Conservation (phyloP, 1,139 yeast genomes). For the Scheffersomyces lignicola region DNA sequence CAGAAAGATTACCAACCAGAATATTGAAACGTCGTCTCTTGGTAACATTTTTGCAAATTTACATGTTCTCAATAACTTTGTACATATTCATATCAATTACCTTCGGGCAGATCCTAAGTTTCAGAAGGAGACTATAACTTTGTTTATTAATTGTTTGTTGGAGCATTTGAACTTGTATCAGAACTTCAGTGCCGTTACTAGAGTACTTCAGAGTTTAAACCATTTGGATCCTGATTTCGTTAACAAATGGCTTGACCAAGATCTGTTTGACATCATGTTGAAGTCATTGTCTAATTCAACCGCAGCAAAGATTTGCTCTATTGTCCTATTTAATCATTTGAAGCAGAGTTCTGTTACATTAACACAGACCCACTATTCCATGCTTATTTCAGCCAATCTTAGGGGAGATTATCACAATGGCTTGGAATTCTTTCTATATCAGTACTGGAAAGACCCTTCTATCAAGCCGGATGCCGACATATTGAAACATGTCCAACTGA, state of each 20-base stretch:
- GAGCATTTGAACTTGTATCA: conserved; percentile 38
- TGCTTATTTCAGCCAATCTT: conserved; percentile 27
- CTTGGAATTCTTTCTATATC: conserved; percentile 28
- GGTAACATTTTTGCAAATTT: conserved; percentile 39
- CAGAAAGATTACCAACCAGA: conserved; percentile 20
- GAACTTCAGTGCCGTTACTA: conserved; percentile 34
- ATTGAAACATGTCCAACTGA: conserved; percentile 1
- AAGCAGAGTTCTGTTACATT: conserved; percentile 12
- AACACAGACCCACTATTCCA: conserved; percentile 17
- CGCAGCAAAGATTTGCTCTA: conserved; percentile 28
- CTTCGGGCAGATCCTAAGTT: conserved; percentile 16
- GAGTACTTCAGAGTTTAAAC: conserved; percentile 22
- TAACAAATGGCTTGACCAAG: conserved; percentile 19
- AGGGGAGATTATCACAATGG: conserved; percentile 26
- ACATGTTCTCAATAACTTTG: conserved; percentile 22
- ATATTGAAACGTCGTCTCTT: conserved; percentile 20
- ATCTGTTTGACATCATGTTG: conserved; percentile 33
- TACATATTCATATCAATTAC: conserved; percentile 26
- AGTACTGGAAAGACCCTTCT: conserved; percentile 20
- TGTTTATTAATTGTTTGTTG: conserved; percentile 39
- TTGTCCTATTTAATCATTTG: conserved; percentile 23
- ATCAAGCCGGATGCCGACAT: not conserved
- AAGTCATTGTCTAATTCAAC: conserved; percentile 29
- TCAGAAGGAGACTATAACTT: conserved; percentile 20
- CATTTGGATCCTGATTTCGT: conserved; percentile 17